Base-by-base conservation (phyloP, 495 filamentous ascomycete species). In the Cercophora sp. region DNA sequence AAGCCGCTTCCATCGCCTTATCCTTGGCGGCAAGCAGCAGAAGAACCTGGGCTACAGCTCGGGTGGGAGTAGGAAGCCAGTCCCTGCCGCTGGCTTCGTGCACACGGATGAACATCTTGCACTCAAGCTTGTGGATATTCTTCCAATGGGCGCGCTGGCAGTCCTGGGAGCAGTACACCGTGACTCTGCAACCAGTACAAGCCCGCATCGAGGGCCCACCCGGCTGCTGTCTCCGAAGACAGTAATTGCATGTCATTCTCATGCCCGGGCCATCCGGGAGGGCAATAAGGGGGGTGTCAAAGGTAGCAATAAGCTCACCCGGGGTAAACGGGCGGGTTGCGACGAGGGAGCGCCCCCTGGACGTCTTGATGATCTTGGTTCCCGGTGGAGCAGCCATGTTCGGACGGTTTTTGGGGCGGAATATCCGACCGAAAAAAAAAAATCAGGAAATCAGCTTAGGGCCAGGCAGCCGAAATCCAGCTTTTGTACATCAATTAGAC, bases 101-200 rank as follows among this genome's bases (percentile, higher is more conserved):
- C 16, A 70, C 61, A 6, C 67, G 64, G 43, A 43, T 44, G 42
- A 74, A 67, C 34, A 74, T 64, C n/a, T 64, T 62, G 61, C 82
- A 85, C 60, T 79, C 77, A 24, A 51, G 51, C 44, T 77, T 75
- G 61, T 85, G 82, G 5, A 65, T 66, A 0, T 35, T 51, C 39
- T 65, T 70, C 82, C 82, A 86, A 65, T 82, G 74, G 4, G 68
- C 58, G 32, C 71, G 72, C 63, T 86, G 83, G 56, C 83, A 86
- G 9, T 57, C 48, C 1, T 56, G 24, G 37, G 67, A 67, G 63
- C 83, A 86, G 66, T 85, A 86, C 18, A 68, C 60, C 5, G 66
- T 66, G 2, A 65, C 64, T 24, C 66, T 67, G 65, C 83, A 86
- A 11, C 65, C 67, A 0, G 64, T 68, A 62, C 83, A 86, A 16